Evolutionary conservation across 306 rosid species (phyloP).

Genomic region (Albizia julibrissin): DNA sequence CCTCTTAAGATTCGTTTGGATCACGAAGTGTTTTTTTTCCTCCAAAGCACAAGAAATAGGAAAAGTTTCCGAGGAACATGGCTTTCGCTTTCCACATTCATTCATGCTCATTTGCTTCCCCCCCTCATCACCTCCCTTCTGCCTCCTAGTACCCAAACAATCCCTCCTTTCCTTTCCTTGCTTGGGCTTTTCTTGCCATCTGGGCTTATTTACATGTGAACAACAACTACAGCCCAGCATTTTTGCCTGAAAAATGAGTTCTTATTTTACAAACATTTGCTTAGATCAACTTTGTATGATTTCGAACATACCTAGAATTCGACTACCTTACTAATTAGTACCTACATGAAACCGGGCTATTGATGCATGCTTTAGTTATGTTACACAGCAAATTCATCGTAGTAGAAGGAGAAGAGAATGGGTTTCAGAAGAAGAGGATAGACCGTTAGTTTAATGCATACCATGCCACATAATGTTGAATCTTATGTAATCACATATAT

Average conservation of each 20-base stretch:
- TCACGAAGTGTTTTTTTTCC: conserved; percentile 29
- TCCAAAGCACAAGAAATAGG: conserved; percentile 31
- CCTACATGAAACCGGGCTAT: too few relatives aligned
- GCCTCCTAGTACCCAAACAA: conserved; percentile 49
- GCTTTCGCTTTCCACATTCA: not conserved
- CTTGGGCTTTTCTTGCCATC: conserved; percentile 22
- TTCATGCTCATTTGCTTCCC: not conserved
- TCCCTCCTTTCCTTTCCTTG: conserved; percentile 13
- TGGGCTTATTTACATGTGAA: not conserved
- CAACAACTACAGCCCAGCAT: not conserved
- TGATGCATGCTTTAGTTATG: too few relatives aligned
- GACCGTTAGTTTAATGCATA: too few relatives aligned
- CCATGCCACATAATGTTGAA: too few relatives aligned
- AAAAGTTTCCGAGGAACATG: conserved; percentile 45
- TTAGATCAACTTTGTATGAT: not conserved
- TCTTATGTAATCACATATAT: too few relatives aligned
- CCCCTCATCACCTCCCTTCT: not conserved
- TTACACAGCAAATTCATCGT: too few relatives aligned
- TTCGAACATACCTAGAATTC: too few relatives aligned
- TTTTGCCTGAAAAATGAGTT: not conserved
- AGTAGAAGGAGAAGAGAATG: too few relatives aligned
- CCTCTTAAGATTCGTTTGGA: conserved; percentile 54
- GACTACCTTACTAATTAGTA: too few relatives aligned
- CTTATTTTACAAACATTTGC: not conserved
- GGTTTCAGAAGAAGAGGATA: too few relatives aligned